phyloP scores from a whole-genome alignment of 202 grass and related monocot genomes.

The Setaria viridis region DNA sequence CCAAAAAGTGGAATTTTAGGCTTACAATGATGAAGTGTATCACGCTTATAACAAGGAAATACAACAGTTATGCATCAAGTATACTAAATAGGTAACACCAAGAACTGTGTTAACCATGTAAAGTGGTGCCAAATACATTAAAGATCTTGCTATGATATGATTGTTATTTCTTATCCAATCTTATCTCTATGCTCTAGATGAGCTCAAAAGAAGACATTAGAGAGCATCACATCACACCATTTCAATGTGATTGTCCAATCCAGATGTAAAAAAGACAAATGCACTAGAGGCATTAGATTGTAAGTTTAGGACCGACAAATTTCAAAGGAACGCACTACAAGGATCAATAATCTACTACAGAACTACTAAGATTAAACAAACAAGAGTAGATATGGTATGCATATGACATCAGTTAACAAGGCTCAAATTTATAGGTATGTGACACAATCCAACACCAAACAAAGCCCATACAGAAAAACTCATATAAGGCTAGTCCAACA shows the following conservation, averaged over 20 bases:
- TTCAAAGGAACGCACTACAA: background rate
- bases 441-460: background rate
- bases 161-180: conserved; percentile 6
- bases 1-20: conserved; percentile 10
- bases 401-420: conserved; percentile 3
- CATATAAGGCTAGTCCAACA: background rate
- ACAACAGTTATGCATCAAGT: background rate
- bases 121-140: background rate
- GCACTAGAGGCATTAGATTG: background rate
- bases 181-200: background rate
- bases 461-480: background rate
- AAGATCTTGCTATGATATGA: background rate
- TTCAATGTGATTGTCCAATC: background rate
- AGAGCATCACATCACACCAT: background rate
- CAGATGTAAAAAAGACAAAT: background rate
- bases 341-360: background rate
- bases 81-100: conserved; percentile 10
- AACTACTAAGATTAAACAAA: background rate
- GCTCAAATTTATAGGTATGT: conserved; percentile 1
- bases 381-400: background rate
- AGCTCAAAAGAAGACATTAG: background rate
- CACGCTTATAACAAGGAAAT: background rate
- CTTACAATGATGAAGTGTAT: background rate
- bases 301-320: background rate
- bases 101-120: conserved; percentile 16